phyloP scores from a whole-genome alignment of 768 basidiomycete species.

The Hydnomerulius pinastri region DNA sequence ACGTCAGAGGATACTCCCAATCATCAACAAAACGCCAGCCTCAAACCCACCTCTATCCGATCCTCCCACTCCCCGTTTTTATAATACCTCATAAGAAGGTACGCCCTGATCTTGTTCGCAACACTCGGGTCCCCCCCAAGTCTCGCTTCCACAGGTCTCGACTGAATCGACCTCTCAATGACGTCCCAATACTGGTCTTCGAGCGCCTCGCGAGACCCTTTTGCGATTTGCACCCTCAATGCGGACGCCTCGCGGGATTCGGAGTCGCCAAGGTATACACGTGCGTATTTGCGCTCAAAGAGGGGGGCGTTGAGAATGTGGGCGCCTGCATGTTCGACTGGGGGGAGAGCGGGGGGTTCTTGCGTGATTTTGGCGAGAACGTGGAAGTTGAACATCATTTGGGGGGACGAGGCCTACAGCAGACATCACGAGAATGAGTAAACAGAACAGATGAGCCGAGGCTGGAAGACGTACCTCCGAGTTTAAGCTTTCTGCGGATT shows the following conservation, averaged over 20 bases:
- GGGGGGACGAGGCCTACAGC: conserved; percentile 50
- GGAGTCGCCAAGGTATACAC: conserved; percentile 66
- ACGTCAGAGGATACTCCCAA: background rate
- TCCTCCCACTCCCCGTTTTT: conserved; percentile 83
- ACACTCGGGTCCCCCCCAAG: conserved; percentile 92
- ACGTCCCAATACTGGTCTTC: conserved; percentile 90
- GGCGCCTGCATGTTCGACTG: conserved; percentile 76
- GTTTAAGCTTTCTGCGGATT: conserved; percentile 62
- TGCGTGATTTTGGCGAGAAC: conserved; percentile 74
- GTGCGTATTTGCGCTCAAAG: conserved; percentile 81
- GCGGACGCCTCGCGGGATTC: conserved; percentile 66
- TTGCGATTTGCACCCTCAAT: conserved; percentile 72
- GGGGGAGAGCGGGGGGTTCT: conserved; percentile 75
- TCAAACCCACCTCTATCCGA: conserved; percentile 72
- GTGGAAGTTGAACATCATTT: conserved; percentile 71
- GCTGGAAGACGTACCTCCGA: conserved; percentile 46
- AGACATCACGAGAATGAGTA: conserved; percentile 6
- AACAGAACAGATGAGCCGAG: background rate
- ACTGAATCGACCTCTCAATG: conserved; percentile 79
- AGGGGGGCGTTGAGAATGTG: conserved; percentile 81
- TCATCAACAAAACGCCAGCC: background rate
- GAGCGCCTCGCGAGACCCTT: conserved; percentile 76
- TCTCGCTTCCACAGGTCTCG: conserved; percentile 78
- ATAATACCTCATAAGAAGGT: conserved; percentile 79
- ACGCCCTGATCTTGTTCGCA: conserved; percentile 87